phyloP scores from a whole-genome alignment of 306 rosid genomes.

The Acacia acuminata region DNA sequence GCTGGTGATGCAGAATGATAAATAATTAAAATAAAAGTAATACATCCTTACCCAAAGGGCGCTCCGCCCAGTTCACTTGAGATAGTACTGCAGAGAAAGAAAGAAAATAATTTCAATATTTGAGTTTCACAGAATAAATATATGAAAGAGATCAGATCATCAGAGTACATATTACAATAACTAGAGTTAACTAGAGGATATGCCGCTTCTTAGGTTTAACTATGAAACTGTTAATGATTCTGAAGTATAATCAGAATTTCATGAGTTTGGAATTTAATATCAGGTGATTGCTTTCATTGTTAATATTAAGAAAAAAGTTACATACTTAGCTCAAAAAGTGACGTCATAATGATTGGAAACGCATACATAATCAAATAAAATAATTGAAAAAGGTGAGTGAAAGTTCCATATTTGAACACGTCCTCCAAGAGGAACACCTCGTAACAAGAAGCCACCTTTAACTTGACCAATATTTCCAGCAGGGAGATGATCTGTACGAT shows the following conservation, averaged over 20 bases:
- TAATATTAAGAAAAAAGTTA: neutral
- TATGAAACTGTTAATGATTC: neutral
- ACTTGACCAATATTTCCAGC: neutral
- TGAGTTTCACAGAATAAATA: neutral
- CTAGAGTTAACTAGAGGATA: neutral
- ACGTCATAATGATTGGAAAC: neutral
- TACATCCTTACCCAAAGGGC: conserved; percentile 79
- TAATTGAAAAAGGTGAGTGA: neutral
- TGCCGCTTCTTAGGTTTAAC: neutral
- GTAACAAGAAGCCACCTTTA: neutral
- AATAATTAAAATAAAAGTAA: neutral
- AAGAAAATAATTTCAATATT: neutral
- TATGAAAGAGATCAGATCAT: neutral
- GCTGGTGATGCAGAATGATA: neutral
- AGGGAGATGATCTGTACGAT: neutral
- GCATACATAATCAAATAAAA: conserved; percentile 1
- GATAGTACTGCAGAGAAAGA: conserved; percentile 68
- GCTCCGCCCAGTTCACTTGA: conserved; percentile 85
- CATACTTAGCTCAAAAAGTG: neutral
- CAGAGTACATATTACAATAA: neutral
- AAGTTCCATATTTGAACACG: neutral
- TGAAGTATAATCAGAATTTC: neutral
- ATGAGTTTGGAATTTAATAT: neutral
- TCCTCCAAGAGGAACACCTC: neutral
- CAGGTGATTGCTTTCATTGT: neutral